These are phyloP conservation scores for Fusarium drepaniforme DNA, from an alignment of 2,329 filamentous ascomycete species.

Conservation along the genomic window DNA sequence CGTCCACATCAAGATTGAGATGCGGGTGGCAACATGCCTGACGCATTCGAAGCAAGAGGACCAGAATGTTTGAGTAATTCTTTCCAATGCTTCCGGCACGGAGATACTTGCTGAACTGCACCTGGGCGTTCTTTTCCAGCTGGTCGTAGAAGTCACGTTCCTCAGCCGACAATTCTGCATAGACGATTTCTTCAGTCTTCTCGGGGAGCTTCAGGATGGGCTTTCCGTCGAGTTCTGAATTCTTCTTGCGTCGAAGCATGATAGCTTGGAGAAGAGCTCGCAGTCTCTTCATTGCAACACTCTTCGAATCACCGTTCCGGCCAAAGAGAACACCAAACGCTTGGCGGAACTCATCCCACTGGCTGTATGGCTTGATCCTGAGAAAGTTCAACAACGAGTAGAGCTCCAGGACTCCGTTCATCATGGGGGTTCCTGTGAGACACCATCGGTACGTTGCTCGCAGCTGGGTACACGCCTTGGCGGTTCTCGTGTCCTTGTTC, in stretches of 20 bases:
- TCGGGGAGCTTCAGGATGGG: constrained; percentile 83
- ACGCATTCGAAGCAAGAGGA: constrained; percentile 84
- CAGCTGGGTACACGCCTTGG: constrained; percentile 76
- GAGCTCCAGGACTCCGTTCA: constrained; percentile 85
- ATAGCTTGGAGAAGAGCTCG: constrained; percentile 83
- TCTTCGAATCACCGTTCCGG: constrained; percentile 61
- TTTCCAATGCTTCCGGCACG: constrained; percentile 74
- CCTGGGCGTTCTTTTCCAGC: constrained; percentile 75
- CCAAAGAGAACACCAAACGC: constrained; percentile 57
- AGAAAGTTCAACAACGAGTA: constrained; percentile 84
- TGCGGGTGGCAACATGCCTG: constrained; percentile 69
- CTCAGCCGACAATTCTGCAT: constrained; percentile 77
- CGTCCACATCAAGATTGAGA: constrained; percentile 50
- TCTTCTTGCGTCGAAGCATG: constrained; percentile 86
- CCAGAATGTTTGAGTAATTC: constrained; percentile 82
- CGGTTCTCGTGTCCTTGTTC: constrained; percentile 79
- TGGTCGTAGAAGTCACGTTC: constrained; percentile 84
- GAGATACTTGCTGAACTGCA: constrained; percentile 83
- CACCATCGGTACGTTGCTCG: constrained; percentile 82
- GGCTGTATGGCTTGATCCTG: constrained; percentile 79
- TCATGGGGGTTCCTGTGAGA: constrained; percentile 87
- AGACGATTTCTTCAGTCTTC: constrained; percentile 81
- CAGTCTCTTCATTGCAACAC: constrained; percentile 76
- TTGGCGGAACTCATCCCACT: constrained; percentile 71
- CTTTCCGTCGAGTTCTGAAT: constrained; percentile 81